These are phyloP conservation scores for Aspergillus ibericus DNA, from an alignment of 2,329 filamentous ascomycete genomes.

Conservation along the genomic window DNA sequence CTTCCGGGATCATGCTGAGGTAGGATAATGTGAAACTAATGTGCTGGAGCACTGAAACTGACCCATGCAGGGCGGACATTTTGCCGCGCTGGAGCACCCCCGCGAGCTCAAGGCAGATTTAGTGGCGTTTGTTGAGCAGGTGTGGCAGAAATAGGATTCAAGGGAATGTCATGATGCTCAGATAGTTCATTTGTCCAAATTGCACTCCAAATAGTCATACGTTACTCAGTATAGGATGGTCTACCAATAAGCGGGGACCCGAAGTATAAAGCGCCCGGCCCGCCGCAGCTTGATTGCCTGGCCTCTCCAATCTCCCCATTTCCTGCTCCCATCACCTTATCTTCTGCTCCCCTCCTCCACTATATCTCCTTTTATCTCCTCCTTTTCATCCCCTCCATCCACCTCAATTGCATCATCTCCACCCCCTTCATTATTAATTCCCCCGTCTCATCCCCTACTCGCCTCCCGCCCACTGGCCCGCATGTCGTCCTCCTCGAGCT, in stretches of 20 bases:
- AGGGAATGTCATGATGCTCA: neutral
- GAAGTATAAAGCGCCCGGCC: neutral
- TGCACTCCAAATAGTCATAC: neutral
- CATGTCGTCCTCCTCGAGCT: slow-evolving; percentile 5
- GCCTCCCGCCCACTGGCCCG: neutral
- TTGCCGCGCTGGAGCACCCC: slow-evolving; percentile 49
- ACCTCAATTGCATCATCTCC: neutral
- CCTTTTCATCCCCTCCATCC: neutral
- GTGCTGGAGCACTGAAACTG: neutral
- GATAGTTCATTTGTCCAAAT: neutral
- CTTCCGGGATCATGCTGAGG: slow-evolving; percentile 35
- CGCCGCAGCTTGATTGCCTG: neutral
- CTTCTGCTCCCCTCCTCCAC: neutral
- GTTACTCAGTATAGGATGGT: too few species aligned
- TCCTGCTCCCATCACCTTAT: neutral
- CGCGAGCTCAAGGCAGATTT: slow-evolving; percentile 47
- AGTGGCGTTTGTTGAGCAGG: slow-evolving; percentile 35
- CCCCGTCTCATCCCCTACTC: neutral
- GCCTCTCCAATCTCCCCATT: neutral
- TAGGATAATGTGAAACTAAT: slow-evolving; percentile 14
- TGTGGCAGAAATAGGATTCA: slow-evolving; percentile 20
- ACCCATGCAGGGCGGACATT: slow-evolving; percentile 52
- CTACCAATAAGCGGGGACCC: neutral
- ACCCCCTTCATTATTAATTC: neutral
- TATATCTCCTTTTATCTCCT: neutral